Evolutionary conservation across 2,329 filamentous ascomycete species (phyloP).

Genomic region (Cryoendolithus antarcticus): DNA sequence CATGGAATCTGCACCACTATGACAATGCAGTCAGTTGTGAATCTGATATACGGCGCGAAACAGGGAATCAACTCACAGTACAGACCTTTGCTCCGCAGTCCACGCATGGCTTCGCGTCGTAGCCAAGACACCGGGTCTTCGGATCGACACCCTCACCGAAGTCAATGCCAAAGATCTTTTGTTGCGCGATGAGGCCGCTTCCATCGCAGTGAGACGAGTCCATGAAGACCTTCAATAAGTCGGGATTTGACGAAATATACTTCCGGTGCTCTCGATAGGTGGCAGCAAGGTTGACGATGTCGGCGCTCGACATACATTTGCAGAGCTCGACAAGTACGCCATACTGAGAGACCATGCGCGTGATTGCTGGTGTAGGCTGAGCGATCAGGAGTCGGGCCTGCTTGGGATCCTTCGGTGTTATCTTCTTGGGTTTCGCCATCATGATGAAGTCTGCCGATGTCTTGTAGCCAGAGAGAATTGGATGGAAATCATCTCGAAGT

Average conservation of each 20-base stretch:
- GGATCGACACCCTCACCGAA: not conserved
- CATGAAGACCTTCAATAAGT: not conserved
- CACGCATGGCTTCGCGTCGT: slow-evolving; percentile 1
- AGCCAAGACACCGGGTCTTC: slow-evolving; percentile 2
- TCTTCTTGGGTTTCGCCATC: no score
- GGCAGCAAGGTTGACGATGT: slow-evolving; percentile 7
- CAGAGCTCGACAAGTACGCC: not conserved
- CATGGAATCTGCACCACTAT: slow-evolving; percentile 1
- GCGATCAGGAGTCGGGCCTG: no score
- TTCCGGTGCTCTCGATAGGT: slow-evolving; percentile 6
- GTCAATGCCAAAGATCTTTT: slow-evolving; percentile 1
- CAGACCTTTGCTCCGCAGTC: slow-evolving; percentile 7
- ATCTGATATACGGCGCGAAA: not conserved
- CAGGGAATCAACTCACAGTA: slow-evolving; percentile 1
- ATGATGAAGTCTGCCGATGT: no score
- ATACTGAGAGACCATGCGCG: slow-evolving; percentile 2
- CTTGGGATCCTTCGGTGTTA: no score
- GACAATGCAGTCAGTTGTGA: not conserved
- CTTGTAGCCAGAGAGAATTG: no score
- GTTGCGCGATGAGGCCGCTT: not conserved
- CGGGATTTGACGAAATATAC: slow-evolving; percentile 2
- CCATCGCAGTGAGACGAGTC: not conserved
- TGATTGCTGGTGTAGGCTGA: not conserved
- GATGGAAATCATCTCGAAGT: no score
- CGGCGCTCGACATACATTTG: slow-evolving; percentile 4